Percentiles rank a stretch among this genome's conserved stretches.
phyloP scores from a whole-genome alignment of 441 rosid genomes.

The Bocquillonia castaneifolia region DNA sequence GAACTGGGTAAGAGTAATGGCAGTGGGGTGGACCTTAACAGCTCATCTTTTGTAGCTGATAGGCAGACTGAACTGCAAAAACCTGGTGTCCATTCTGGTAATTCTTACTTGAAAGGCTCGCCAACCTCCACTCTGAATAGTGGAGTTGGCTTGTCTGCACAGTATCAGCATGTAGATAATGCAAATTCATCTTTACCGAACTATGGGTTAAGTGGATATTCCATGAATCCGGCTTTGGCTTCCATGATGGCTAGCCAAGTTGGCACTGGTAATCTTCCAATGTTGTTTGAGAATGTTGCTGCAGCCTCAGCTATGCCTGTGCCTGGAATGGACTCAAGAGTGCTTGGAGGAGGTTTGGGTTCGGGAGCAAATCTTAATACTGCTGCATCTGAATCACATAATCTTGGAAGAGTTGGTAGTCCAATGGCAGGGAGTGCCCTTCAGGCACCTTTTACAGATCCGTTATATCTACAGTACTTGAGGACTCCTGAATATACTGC shows the following conservation, averaged over 20 bases:
- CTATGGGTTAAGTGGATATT: conserved; percentile 40
- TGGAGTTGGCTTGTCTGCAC: conserved; percentile 37
- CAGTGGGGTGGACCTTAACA: conserved; percentile 34
- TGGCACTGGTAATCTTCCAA: conserved; percentile 45
- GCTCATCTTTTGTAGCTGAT: conserved; percentile 32
- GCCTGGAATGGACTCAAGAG: conserved; percentile 41
- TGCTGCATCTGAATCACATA: conserved; percentile 41
- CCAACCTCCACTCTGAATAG: conserved; percentile 31
- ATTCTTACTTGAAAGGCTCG: conserved; percentile 36
- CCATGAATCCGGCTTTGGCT: conserved; percentile 40
- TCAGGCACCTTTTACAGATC: conserved; percentile 42
- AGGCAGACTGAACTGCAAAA: conserved; percentile 41
- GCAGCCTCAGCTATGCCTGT: conserved; percentile 48
- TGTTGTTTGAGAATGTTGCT: conserved; percentile 45
- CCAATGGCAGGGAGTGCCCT: conserved; percentile 33
- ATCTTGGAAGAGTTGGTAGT: conserved; percentile 39
- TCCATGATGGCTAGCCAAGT: conserved; percentile 44
- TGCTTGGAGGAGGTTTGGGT: conserved; percentile 25
- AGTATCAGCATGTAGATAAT: conserved; percentile 31
- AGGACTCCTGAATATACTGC: conserved; percentile 47
- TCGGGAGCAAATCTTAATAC: conserved; percentile 41
- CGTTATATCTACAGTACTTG: conserved; percentile 45
- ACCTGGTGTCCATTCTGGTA: conserved; percentile 23
- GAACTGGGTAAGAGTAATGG: conserved; percentile 40
- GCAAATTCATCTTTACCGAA: conserved; percentile 38